Percentiles rank a stretch among this genome's conserved stretches.
Conservation (phyloP, 1,284 basidiomycete species). For the Laetiporus sulphureus region DNA sequence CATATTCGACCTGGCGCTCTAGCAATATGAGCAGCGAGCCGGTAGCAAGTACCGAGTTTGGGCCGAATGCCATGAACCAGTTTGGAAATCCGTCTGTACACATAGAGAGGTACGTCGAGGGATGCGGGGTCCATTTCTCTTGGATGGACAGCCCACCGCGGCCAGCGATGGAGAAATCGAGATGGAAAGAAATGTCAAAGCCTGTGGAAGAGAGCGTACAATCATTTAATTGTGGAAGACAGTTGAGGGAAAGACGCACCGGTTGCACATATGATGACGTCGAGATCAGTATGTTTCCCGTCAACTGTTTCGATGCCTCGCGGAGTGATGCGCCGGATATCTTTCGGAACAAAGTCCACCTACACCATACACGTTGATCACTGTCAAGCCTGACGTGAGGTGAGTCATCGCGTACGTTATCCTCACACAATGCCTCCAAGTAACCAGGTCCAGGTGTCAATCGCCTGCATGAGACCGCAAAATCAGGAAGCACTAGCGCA, state of each 20-base stretch:
- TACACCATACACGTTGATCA: no score
- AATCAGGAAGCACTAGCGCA: slow-evolving; percentile 59
- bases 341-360: slow-evolving; percentile 46
- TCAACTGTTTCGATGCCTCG: slow-evolving; percentile 53
- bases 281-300: slow-evolving; percentile 44
- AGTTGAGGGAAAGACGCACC: slow-evolving; percentile 38
- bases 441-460: slow-evolving; percentile 63
- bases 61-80: slow-evolving; percentile 49
- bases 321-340: slow-evolving; percentile 44
- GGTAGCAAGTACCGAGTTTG: slow-evolving; percentile 46
- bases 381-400: no score
- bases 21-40: slow-evolving; percentile 46
- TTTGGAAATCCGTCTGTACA: slow-evolving; percentile 58
- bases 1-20: slow-evolving; percentile 51
- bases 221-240: neutral
- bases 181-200: slow-evolving; percentile 46
- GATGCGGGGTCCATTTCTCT: slow-evolving; percentile 45
- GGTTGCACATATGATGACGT: slow-evolving; percentile 38
- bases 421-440: slow-evolving; percentile 53
- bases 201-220: slow-evolving; percentile 24
- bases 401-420: slow-evolving; percentile 52
- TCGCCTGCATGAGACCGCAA: slow-evolving; percentile 49
- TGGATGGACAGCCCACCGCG: slow-evolving; percentile 40
- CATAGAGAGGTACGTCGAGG: slow-evolving; percentile 47
- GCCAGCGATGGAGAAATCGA: slow-evolving; percentile 47